Evolutionary conservation across 225 moss, liverwort and hornwort genomes (phyloP), one percentile per base, ranked within the genome.

Genomic region (Polytrichum formosum): DNA sequence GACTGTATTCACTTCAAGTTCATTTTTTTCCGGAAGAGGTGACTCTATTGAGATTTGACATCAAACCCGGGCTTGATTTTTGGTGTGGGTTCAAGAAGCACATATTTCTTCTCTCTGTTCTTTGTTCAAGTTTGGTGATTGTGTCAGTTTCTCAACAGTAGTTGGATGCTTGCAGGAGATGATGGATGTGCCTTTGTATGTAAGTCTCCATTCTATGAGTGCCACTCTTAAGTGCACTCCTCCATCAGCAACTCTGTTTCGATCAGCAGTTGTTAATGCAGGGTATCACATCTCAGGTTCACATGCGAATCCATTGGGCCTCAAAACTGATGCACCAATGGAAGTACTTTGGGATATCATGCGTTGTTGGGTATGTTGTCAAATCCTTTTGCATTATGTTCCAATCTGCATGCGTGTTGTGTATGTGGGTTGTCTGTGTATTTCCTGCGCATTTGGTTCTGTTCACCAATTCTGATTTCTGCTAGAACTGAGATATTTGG

Each of bases 261-360:
- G 98, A 54, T 98, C 94, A 65, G 98, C 98, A 25, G 98, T 98
- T 73, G 91, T 84, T 25, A 98, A 98, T 77, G 98, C 98, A 62
- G 98, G 98, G 56, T 94, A 89, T 28, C 88, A 78, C 29, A 94
- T 98, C 68, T 98, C 98, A 67, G 91, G 98, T 56, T 91, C 98
- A 53, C 98, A 98, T 82, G 94, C 98, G 26, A 92, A 89, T 80
- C 94, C 98, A 5, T 82, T 98, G 35, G 98, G 98, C 55, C 74
- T 98, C 59, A 98, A 98, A 85, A 98, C 94, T 29, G 85, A 94
- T 73, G 98, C 98, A 66, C 98, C 98, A 21, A 91, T 92, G 91
- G 85, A 82, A 64, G 78, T 87, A 55, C 85, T 98, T 67, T 98
- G 98, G 98, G 98, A 98, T 65, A 98, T 98, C 63, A 98, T 98